Evolutionary conservation across 192 early-diverging fungal genomes (phyloP).

Genomic region (Coemansia sp.): DNA sequence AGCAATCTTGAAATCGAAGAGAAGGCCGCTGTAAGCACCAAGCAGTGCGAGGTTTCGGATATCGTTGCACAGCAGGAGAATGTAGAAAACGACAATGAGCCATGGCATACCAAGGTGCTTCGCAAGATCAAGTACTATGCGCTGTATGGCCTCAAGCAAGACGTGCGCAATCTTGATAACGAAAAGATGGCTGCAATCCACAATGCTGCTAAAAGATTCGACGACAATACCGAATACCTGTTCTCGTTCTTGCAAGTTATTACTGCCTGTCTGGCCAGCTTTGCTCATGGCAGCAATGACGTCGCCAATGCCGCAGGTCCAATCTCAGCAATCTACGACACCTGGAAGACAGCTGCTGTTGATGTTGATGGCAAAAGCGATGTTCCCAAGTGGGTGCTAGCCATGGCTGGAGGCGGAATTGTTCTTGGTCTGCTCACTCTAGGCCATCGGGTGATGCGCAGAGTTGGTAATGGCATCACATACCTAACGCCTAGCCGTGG

Average conservation of each 20-base stretch:
- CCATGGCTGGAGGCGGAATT: conserved; percentile 69
- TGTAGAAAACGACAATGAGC: conserved; percentile 7
- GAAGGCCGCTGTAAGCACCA: conserved; percentile 14
- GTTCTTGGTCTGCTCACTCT: conserved; percentile 73
- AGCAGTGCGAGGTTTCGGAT: conserved; percentile 16
- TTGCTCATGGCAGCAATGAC: conserved; percentile 84
- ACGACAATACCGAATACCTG: conserved; percentile 72
- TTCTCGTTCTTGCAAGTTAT: conserved; percentile 81
- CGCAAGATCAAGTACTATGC: conserved; percentile 19
- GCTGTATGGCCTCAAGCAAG: conserved; percentile 52
- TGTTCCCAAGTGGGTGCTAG: conserved; percentile 75
- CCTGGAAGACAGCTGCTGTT: conserved; percentile 60
- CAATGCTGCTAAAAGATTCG: conserved; percentile 63
- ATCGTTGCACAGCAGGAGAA: conserved; percentile 4
- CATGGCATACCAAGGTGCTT: conserved; percentile 8
- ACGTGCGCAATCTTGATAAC: conserved; percentile 56
- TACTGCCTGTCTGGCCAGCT: conserved; percentile 79
- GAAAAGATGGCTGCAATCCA: conserved; percentile 56
- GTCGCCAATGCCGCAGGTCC: conserved; percentile 85
- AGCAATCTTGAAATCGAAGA: conserved; percentile 20
- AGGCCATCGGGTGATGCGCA: conserved; percentile 75
- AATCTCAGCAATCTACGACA: conserved; percentile 67
- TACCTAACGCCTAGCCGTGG: conserved; percentile 79
- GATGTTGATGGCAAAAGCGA: conserved; percentile 55
- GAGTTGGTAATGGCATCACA: conserved; percentile 79